Base-by-base conservation (phyloP, 805 yeast genomes). In the Zygosaccharomyces rouxii region DNA sequence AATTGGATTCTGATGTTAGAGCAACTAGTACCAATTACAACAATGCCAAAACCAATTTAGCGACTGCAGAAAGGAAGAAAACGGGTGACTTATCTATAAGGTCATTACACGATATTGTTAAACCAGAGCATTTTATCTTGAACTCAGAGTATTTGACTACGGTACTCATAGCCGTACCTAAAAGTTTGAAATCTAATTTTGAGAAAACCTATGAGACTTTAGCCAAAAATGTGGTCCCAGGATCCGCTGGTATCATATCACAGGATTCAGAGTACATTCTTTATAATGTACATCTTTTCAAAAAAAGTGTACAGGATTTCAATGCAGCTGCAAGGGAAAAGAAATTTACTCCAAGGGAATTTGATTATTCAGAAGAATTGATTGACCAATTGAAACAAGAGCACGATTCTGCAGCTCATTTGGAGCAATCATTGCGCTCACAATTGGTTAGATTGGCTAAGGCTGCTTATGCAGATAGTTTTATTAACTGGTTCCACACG, bases 291-390 rank as follows among this genome's bases (percentile, higher is more conserved):
- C 87, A 96, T 2, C 67, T 94, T 52, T 94, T 94, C 78, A 86
- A 85, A 60, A 94, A 89, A 69, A 84, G 73, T 58, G 81, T 79
- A 33, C 76, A 79, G 23, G 87, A 84, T 50, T 92, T 88, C 60
- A 72, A 79, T 42, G 72, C 75, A 49, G 80, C 81, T 44, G 78
- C 87, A 37, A 80, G 98, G 66, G 99, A 94, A 60, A 76, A 75
- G 57, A 88, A 87, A 71, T 94, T 88, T 83, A 80, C 86, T 54
- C 97, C 97, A 38, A 81, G 99, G 63, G 99, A 94, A 58, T 89
- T 89, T 63, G 80, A 81, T 51, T 90, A 88, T 69, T 83, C 92
- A 4, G 95, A 87, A 60, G 89, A 84, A 52, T 68, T 76, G 38
- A 77, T 88, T 52, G 83, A 81, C 58, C 77, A 79, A 60, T 72